phyloP scores from a whole-genome alignment of 169 alveolate species.

The Babesia caballi region DNA sequence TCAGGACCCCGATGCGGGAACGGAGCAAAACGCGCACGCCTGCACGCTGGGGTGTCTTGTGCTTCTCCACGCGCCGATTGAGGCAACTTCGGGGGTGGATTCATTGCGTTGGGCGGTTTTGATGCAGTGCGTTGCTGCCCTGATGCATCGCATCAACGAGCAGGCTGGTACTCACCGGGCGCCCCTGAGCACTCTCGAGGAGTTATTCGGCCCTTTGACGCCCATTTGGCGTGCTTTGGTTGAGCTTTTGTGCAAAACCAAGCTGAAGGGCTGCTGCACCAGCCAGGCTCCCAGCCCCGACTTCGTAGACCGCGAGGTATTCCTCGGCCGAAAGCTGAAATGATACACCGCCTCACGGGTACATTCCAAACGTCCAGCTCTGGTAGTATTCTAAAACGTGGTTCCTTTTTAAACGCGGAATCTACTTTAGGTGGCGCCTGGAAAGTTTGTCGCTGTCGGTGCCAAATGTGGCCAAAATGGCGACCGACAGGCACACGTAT shows the following conservation, averaged over 20 bases:
- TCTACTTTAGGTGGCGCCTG: no score
- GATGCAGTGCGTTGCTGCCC: slow-evolving; percentile 4
- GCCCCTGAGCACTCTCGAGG: background rate
- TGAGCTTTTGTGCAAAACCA: background rate
- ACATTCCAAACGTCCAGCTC: no score
- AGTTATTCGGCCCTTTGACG: background rate
- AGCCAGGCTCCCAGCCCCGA: background rate
- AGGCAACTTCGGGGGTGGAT: background rate
- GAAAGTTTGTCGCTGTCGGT: no score
- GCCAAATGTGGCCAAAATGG: no score
- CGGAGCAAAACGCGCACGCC: background rate
- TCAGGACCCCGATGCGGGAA: background rate
- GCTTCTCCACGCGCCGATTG: background rate
- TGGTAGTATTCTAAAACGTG: no score
- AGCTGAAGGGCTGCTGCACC: background rate
- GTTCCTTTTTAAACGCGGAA: no score
- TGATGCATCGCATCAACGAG: background rate
- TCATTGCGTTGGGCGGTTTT: slow-evolving; percentile 1
- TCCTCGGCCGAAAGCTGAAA: background rate
- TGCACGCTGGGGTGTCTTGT: slow-evolving; percentile 12
- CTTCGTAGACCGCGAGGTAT: background rate
- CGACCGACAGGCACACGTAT: no score
- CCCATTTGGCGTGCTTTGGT: slow-evolving; percentile 21
- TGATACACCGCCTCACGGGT: no score
- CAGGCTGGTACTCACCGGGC: background rate